Conservation (phyloP, 495 filamentous ascomycete genomes). For the Bacidia rubella region DNA sequence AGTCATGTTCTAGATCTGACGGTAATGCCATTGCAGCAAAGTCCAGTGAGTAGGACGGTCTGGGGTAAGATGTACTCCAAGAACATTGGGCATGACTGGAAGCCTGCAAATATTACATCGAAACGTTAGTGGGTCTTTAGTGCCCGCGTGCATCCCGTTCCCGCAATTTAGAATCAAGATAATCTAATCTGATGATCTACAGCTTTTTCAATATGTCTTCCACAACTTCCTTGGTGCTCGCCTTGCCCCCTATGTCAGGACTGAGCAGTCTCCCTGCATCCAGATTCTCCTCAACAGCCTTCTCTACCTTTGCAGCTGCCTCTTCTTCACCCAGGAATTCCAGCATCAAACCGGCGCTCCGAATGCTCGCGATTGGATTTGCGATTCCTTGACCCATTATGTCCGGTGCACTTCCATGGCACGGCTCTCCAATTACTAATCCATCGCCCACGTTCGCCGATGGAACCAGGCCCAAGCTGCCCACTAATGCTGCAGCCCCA, state of each 20-base stretch:
- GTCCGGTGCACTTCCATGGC: constrained; percentile 90
- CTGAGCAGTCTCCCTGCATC: constrained; percentile 69
- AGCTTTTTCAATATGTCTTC: constrained; percentile 77
- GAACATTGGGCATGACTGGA: no score
- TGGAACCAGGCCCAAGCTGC: constrained; percentile 88
- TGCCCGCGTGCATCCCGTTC: no score
- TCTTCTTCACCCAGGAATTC: constrained; percentile 81
- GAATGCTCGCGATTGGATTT: constrained; percentile 89
- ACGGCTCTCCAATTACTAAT: constrained; percentile 96
- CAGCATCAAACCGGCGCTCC: constrained; percentile 86
- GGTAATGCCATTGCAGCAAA: not conserved
- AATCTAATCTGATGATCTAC: no score
- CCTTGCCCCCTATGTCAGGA: constrained; percentile 83
- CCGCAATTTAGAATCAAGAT: no score
- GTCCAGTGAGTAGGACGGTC: no score
- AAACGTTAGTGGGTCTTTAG: no score
- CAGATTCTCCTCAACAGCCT: constrained; percentile 83
- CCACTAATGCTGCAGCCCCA: constrained; percentile 88
- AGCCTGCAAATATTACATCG: no score
- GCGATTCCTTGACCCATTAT: constrained; percentile 87
- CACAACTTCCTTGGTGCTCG: constrained; percentile 77
- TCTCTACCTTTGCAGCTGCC: constrained; percentile 79
- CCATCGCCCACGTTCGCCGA: constrained; percentile 88
- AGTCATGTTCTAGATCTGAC: not conserved
- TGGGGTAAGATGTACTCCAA: no score